Conservation (phyloP, 1,139 yeast genomes). For the Lodderomyces parapsilosis region DNA sequence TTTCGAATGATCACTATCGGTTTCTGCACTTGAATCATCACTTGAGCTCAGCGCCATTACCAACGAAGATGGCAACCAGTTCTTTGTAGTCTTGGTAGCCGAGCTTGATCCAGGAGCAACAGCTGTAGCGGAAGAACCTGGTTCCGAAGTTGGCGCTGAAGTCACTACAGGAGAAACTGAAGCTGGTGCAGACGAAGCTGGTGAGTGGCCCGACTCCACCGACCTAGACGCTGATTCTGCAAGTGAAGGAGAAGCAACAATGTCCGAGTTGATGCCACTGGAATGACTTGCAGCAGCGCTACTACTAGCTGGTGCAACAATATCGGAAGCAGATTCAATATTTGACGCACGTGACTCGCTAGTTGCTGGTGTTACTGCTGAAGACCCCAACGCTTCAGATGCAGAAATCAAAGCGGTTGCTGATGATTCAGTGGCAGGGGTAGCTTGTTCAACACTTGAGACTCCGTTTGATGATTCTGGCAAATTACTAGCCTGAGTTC, state of each 20-base stretch:
- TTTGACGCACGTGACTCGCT: neutral
- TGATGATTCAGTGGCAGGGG: neutral
- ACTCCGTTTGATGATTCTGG: neutral
- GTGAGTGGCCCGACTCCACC: neutral
- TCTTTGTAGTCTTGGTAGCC: slow-evolving; percentile 15
- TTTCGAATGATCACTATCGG: slow-evolving; percentile 30
- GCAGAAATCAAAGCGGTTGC: neutral
- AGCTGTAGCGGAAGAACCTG: slow-evolving; percentile 4
- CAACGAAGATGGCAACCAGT: slow-evolving; percentile 54
- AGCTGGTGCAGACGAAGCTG: slow-evolving; percentile 1
- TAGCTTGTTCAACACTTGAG: neutral
- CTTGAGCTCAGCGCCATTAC: slow-evolving; percentile 37
- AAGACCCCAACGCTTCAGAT: neutral
- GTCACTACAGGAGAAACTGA: slow-evolving; percentile 1
- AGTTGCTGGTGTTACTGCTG: neutral
- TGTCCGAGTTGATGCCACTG: neutral
- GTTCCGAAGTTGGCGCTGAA: slow-evolving; percentile 8
- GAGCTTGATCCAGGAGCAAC: slow-evolving; percentile 3
- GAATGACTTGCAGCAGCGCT: neutral
- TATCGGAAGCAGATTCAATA: neutral
- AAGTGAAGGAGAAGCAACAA: neutral
- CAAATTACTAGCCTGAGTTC: slow-evolving; percentile 1
- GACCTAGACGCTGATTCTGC: neutral
- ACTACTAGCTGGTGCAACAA: neutral
- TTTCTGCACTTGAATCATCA: slow-evolving; percentile 15